Conservation (phyloP, 306 rosid genomes). For the Chamaecrista fasciculata region DNA sequence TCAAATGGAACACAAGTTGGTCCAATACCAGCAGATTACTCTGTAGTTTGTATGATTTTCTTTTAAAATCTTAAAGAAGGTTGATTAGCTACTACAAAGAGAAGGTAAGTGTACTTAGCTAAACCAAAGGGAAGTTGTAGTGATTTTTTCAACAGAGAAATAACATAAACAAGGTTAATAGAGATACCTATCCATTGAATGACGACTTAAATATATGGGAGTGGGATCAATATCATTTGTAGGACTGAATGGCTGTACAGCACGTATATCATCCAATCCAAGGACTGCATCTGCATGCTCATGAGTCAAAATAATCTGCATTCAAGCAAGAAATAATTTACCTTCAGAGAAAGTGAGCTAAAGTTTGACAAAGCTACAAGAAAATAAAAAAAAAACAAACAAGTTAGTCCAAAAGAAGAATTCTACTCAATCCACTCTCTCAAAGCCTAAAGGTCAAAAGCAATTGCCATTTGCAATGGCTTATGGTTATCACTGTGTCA, state of each 20-base stretch:
- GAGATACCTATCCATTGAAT: constrained; percentile 83
- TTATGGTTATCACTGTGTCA: neutral
- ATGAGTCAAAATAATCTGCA: constrained; percentile 96
- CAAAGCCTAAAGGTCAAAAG: constrained; percentile 1
- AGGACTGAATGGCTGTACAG: constrained; percentile 80
- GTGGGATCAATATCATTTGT: constrained; percentile 87
- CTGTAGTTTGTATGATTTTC: neutral
- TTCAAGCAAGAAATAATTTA: constrained; percentile 20
- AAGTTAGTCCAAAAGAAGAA: neutral
- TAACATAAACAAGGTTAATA: constrained; percentile 5
- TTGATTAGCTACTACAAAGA: neutral
- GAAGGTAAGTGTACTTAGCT: neutral
- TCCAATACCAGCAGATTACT: neutral
- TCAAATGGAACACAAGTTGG: neutral
- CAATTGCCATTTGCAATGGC: constrained; percentile 10
- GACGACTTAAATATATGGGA: constrained; percentile 72
- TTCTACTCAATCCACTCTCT: constrained; percentile 1
- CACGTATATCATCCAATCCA: constrained; percentile 96
- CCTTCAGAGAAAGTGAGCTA: constrained; percentile 15
- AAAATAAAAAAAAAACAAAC: constrained; percentile 20
- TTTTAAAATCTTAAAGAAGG: neutral
- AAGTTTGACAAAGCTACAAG: neutral
- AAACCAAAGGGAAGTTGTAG: neutral
- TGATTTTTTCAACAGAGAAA: neutral
- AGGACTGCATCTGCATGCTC: constrained; percentile 99